Base-by-base conservation (phyloP, 495 filamentous ascomycete species). In the Acidomyces sp. region DNA sequence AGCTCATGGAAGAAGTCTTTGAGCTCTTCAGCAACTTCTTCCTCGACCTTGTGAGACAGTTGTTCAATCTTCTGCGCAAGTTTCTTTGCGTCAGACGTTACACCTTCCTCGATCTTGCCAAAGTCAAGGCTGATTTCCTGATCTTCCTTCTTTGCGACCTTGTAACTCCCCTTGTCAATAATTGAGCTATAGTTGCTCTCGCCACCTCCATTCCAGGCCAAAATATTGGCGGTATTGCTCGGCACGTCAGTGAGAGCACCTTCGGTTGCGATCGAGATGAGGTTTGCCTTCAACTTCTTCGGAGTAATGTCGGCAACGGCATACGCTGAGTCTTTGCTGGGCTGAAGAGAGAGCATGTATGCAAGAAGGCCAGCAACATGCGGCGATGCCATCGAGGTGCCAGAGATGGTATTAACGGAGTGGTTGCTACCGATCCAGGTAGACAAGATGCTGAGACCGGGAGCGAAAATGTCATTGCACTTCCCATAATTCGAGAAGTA, bases 401-500 rank as follows among this genome's bases (percentile, higher is more conserved):
- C 92, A 20, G 92, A 99, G 67, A 99, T 99, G 61, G 83, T 93
- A 74, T 99, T 99, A 66, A 78, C 70, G 52, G 87, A 86, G 56
- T 82, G 77, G 58, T 88, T 78, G 77, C 81, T 85, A 56, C 92
- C 92, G 54, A 85, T 90, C 92, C 92, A 99, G 62, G 90, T 94
- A 22, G 92, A 96, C 41, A 80, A 71, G 51, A 99, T 96, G 77
- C 85, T 94, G 34, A 96, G 71, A 53, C 92, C 92, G 37, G 92
- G 92, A 41, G 86, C 92, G 59, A 99, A 99, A 70, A 99, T 95
- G 62, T 96, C 86, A 58, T 88, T 93, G 73, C 92, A 99, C 74
- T 86, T 88, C 61, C 92, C 92, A 65, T 78, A 96, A 79, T 99
- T 99, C 75, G 92, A 96, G 79, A 99, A 99, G 75, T 96, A 99